Percentiles rank a stretch among this genome's conserved stretches.
phyloP scores from a whole-genome alignment of 2,329 filamentous ascomycete species.

The Escovopsis sp. region DNA sequence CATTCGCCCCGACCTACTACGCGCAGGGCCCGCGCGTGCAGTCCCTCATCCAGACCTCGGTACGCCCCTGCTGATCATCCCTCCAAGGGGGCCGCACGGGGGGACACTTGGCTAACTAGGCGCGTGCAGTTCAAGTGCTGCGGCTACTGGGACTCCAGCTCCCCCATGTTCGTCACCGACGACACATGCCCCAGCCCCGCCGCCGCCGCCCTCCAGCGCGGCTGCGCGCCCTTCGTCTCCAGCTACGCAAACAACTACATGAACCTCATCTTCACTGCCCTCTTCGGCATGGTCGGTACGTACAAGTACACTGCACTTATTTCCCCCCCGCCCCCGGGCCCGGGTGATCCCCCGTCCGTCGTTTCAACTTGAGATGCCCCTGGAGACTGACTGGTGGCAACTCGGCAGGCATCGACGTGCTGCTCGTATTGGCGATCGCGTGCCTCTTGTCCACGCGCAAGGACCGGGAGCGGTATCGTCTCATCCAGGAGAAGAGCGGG shows the following conservation, averaged over 20 bases:
- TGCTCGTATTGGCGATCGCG: conserved; percentile 55
- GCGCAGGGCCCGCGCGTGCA: conserved; percentile 42
- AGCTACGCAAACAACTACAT: conserved; percentile 57
- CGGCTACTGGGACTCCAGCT: conserved; percentile 59
- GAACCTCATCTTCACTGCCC: conserved; percentile 62
- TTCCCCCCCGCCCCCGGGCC: too few species aligned
- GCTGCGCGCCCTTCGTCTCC: conserved; percentile 54
- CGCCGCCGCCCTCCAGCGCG: conserved; percentile 52
- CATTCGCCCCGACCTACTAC: conserved; percentile 47
- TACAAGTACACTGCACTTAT: too few species aligned
- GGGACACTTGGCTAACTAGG: conserved; percentile 1
- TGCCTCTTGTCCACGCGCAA: conserved; percentile 70
- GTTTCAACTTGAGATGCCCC: neutral
- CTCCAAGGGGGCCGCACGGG: neutral
- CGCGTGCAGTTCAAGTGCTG: conserved; percentile 61
- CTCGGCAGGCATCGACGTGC: conserved; percentile 40
- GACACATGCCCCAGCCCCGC: conserved; percentile 53
- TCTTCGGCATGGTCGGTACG: conserved; percentile 63
- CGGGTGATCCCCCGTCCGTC: neutral
- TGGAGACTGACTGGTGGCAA: neutral
- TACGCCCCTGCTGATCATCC: conserved; percentile 23
- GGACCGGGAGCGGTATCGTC: conserved; percentile 62
- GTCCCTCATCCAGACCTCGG: conserved; percentile 54
- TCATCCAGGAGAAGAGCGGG: conserved; percentile 69
- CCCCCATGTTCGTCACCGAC: conserved; percentile 58